phyloP scores from a whole-genome alignment of 225 moss, liverwort and hornwort genomes.

The Sphagnum tenellum region DNA sequence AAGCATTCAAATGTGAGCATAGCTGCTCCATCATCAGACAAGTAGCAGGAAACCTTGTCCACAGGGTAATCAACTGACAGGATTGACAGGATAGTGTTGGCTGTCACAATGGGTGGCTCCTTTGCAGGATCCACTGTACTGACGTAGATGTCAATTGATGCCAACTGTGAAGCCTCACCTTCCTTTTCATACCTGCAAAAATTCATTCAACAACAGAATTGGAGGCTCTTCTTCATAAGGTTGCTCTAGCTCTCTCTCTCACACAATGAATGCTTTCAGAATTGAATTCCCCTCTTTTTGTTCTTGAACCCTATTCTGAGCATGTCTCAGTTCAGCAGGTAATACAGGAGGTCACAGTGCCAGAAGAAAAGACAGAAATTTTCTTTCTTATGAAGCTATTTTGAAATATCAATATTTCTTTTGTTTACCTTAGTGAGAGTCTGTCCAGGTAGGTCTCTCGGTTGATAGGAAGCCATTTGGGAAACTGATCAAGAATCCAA shows the following conservation, averaged over 20 bases:
- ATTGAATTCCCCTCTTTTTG: too few species aligned
- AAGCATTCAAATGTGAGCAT: slow-evolving; percentile 89
- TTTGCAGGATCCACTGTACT: slow-evolving; percentile 90
- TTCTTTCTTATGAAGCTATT: too few species aligned
- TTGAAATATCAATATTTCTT: too few species aligned
- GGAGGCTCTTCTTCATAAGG: too few species aligned
- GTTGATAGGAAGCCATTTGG: slow-evolving; percentile 90
- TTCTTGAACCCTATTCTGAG: too few species aligned
- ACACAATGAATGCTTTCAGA: too few species aligned
- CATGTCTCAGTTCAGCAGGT: too few species aligned
- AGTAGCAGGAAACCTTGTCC: slow-evolving; percentile 91
- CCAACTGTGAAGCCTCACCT: slow-evolving; percentile 57
- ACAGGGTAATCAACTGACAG: slow-evolving; percentile 77
- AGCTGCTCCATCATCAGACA: slow-evolving; percentile 96
- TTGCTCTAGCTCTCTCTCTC: too few species aligned
- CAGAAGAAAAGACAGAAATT: neutral
- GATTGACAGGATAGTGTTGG: slow-evolving; percentile 87
- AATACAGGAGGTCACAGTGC: too few species aligned
- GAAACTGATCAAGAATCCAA: slow-evolving; percentile 98
- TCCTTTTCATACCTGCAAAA: slow-evolving; percentile 79
- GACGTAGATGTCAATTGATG: slow-evolving; percentile 70
- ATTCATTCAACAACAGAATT: too few species aligned
- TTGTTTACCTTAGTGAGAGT: slow-evolving; percentile 51
- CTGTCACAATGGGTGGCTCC: slow-evolving; percentile 90
- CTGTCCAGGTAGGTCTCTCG: slow-evolving; percentile 89